Percentiles rank a stretch among this genome's conserved stretches.
These are phyloP conservation scores for Takashimella tepidaria DNA, from an alignment of 1,284 basidiomycete genomes.

Conservation along the genomic window DNA sequence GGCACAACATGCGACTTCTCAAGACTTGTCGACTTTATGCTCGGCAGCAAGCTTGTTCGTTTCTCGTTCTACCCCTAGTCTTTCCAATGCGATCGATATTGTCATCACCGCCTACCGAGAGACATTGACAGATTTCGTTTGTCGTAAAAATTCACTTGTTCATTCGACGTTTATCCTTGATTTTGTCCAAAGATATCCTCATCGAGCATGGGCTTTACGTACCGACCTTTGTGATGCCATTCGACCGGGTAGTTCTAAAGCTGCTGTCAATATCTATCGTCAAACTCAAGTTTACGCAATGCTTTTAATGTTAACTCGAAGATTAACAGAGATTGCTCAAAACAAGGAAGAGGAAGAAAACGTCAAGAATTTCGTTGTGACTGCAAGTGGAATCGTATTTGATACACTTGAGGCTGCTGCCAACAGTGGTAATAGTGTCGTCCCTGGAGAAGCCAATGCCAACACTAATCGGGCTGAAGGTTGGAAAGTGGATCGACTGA, in stretches of 20 bases:
- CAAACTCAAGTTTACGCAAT: conserved; percentile 70
- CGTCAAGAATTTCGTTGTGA: conserved; percentile 53
- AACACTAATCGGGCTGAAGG: conserved; percentile 18
- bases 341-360: conserved; percentile 41
- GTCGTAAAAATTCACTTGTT: conserved; percentile 71
- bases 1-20: conserved; percentile 61
- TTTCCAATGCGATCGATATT: conserved; percentile 5
- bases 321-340: conserved; percentile 55
- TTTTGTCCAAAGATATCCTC: conserved; percentile 65
- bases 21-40: conserved; percentile 63
- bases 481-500: conserved; percentile 65
- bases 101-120: conserved; percentile 58
- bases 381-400: conserved; percentile 55
- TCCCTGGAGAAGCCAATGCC: no score
- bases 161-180: conserved; percentile 73
- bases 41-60: conserved; percentile 70
- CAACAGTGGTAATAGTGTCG: conserved; percentile 45
- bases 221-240: conserved; percentile 54
- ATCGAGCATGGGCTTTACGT: conserved; percentile 63
- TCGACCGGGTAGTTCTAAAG: conserved; percentile 45
- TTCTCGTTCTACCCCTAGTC: conserved; percentile 54
- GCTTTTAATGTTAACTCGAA: conserved; percentile 61
- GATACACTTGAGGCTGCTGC: conserved; percentile 54
- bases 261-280: conserved; percentile 67
- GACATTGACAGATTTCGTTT: conserved; percentile 72